Evolutionary conservation across 306 rosid genomes (phyloP).

Genomic region (Sicyos edulis): DNA sequence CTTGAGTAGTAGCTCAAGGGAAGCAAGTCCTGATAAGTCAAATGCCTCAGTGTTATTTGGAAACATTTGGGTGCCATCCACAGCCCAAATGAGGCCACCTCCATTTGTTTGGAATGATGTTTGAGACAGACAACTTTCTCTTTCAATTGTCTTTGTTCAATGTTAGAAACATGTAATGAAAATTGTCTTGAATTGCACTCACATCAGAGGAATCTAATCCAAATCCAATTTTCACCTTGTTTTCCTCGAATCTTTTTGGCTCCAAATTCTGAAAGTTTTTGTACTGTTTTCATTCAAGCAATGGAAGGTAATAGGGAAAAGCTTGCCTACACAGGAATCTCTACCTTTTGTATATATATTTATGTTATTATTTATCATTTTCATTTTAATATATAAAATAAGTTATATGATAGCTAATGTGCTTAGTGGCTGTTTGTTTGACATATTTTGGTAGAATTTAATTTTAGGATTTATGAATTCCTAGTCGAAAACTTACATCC

Average conservation of each 20-base stretch:
- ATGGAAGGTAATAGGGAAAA: neutral
- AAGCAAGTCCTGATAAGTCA: slow-evolving; percentile 71
- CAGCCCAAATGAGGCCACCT: slow-evolving; percentile 64
- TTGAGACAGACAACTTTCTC: slow-evolving; percentile 25
- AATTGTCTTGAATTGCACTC: neutral
- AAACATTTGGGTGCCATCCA: slow-evolving; percentile 58
- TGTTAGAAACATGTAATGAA: slow-evolving; percentile 22
- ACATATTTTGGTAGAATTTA: too few relatives aligned
- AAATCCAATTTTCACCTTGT: neutral
- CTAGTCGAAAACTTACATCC: too few relatives aligned
- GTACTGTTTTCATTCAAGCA: slow-evolving; percentile 4
- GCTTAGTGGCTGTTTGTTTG: too few relatives aligned
- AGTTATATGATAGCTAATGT: too few relatives aligned
- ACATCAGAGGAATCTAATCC: slow-evolving; percentile 4
- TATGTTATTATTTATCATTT: too few relatives aligned
- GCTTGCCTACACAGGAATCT: too few relatives aligned
- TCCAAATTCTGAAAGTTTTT: slow-evolving; percentile 4
- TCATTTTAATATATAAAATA: too few relatives aligned
- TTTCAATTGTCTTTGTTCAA: neutral
- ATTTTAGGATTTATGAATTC: too few relatives aligned
- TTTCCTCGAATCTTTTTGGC: neutral
- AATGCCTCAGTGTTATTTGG: slow-evolving; percentile 36
- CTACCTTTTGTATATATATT: too few relatives aligned
- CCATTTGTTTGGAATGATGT: slow-evolving; percentile 73
- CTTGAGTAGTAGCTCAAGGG: slow-evolving; percentile 72